phyloP scores from a whole-genome alignment of 495 filamentous ascomycete genomes.

The Pyronema domesticum region DNA sequence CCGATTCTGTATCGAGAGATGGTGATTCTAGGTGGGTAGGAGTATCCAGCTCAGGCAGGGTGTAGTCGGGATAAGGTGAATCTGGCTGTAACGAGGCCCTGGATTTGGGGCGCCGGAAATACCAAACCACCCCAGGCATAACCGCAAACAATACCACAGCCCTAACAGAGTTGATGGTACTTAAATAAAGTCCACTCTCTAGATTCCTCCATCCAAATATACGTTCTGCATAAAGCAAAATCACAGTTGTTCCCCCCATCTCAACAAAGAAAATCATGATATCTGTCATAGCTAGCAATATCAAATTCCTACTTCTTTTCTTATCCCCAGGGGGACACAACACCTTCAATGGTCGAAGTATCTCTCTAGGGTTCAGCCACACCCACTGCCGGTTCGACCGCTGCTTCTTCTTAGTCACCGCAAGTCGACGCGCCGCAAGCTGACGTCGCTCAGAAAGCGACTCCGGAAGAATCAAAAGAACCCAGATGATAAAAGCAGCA shows the following conservation, averaged over 20 bases:
- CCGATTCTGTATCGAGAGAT: conserved; percentile 28
- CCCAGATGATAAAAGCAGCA: conserved; percentile 45
- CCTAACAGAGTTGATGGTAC: too few species aligned
- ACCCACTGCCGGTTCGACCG: too few species aligned
- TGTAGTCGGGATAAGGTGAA: too few species aligned
- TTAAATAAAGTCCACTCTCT: too few species aligned
- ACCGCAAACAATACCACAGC: too few species aligned
- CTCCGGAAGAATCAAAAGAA: conserved; percentile 59
- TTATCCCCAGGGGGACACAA: conserved; percentile 52
- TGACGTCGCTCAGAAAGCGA: conserved; percentile 56
- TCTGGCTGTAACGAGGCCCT: too few species aligned
- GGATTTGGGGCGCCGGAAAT: too few species aligned
- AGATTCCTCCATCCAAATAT: conserved; percentile 67
- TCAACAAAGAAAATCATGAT: conserved; percentile 60
- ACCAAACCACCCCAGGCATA: too few species aligned
- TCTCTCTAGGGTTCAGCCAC: conserved; percentile 37
- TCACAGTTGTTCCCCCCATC: conserved; percentile 59
- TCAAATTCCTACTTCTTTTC: conserved; percentile 51
- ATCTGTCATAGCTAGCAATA: conserved; percentile 64
- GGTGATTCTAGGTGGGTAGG: conserved; percentile 10
- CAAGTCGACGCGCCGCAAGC: conserved; percentile 41
- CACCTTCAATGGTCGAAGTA: conserved; percentile 59
- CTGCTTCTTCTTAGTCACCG: conserved; percentile 14
- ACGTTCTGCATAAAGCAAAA: conserved; percentile 61
- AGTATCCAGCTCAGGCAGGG: too few species aligned